Conservation (phyloP, 106 monocot species). For the Acanthochlamys bracteata region DNA sequence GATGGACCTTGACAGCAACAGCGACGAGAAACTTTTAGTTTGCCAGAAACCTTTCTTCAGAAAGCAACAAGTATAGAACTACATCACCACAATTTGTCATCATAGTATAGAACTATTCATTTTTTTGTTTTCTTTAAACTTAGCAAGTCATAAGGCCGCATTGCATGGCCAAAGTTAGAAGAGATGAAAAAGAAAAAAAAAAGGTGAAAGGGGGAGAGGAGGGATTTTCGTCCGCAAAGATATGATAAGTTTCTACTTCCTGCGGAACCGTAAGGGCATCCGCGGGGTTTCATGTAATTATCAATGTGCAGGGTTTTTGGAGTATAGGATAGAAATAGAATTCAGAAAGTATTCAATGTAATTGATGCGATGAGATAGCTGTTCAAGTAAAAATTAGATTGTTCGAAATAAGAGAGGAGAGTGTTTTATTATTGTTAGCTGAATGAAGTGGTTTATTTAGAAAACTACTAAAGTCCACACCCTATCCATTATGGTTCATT, state of each 20-base stretch:
- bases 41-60: conserved; percentile 89
- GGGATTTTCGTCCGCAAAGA: neutral
- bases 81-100: neutral
- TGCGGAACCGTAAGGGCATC: conserved; percentile 46
- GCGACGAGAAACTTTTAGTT: conserved; percentile 57
- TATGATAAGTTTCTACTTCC: conserved; percentile 5
- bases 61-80: conserved; percentile 38
- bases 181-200: neutral
- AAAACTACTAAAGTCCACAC: too few relatives aligned
- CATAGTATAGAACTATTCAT: neutral
- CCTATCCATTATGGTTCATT: too few relatives aligned
- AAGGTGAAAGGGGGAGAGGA: neutral
- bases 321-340: conserved; percentile 7
- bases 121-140: conserved; percentile 1
- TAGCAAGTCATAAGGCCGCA: neutral
- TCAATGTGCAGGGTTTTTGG: conserved; percentile 13
- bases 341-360: neutral
- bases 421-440: neutral
- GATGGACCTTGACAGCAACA: conserved; percentile 45
- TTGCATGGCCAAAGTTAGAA: neutral
- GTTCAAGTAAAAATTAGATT: neutral
- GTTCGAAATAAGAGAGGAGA: too few relatives aligned
- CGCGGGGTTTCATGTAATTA: conserved; percentile 29
- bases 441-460: neutral
- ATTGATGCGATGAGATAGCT: neutral